Base-by-base conservation (phyloP, 768 basidiomycete species). In the Leucocoprinus leucothites region DNA sequence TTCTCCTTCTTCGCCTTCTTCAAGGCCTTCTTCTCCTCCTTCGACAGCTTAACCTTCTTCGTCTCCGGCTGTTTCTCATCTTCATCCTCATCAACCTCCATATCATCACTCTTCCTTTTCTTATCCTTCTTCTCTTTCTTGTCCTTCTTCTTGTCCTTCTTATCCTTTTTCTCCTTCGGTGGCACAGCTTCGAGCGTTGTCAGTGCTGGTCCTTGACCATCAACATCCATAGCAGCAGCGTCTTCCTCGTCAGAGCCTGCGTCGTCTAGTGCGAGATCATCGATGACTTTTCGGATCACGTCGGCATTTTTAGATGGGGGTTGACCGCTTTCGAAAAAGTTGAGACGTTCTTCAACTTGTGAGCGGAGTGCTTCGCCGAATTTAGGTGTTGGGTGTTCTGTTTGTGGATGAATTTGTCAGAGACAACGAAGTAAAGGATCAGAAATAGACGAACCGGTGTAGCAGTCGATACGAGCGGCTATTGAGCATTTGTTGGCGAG, bases 401-500 rank as follows among this genome's bases (percentile, higher is more conserved):
- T n/a, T 34, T 6, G 51, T 34, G 25, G 13, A n/a, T n/a, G n/a
- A n/a, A n/a, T n/a, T n/a, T n/a, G n/a, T n/a, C n/a, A n/a, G n/a
- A n/a, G n/a, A n/a, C n/a, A n/a, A n/a, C n/a, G n/a, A n/a, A n/a
- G n/a, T n/a, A n/a, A n/a, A n/a, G 19, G 56, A n/a, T 11, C 14
- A 16, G 19, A 34, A 31, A 3, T 28, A 11, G 13, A 64, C 81
- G 52, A 62, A 89, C 91, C 91, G 1, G 87, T 78, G 67, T 90
- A 98, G 70, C 94, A 98, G 69, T 98, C 96, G 71, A 98, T 98
- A 52, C 96, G 82, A 14, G 93, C 91, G 1, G 96, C 96, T 62
- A 98, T 98, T 53, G 94, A 95, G 67, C 93, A 94, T 73, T 98
- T 98, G 81, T 98, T 98, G 36, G 96, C 96, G 7, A 98, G 79